Percentiles rank a stretch among this genome's conserved stretches.
phyloP scores from a whole-genome alignment of 305 asterid genomes.

The Rubia peregrina region DNA sequence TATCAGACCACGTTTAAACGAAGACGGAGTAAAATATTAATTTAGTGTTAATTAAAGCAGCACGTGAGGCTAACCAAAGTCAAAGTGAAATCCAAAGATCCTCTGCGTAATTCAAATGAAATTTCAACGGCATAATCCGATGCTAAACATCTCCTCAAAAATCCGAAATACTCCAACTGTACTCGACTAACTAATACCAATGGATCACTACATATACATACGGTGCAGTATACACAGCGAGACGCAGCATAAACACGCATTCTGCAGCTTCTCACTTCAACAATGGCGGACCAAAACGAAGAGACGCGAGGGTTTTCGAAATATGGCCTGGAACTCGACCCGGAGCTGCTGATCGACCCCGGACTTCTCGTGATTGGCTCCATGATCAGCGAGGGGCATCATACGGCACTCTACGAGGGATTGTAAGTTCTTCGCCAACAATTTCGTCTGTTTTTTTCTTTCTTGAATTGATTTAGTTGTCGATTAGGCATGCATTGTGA shows the following conservation, averaged over 20 bases:
- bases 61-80: background rate
- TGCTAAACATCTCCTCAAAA: background rate
- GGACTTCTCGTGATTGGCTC: slow-evolving; percentile 35
- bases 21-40: background rate
- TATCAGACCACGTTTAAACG: background rate
- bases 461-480: background rate
- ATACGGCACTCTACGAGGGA: slow-evolving; percentile 49
- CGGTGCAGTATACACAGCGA: background rate
- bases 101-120: background rate
- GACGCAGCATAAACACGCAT: slow-evolving; percentile 1
- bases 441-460: slow-evolving; percentile 13
- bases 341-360: slow-evolving; percentile 34
- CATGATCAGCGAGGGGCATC: slow-evolving; percentile 41
- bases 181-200: background rate
- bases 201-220: background rate
- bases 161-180: background rate
- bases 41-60: background rate
- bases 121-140: background rate
- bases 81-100: background rate
- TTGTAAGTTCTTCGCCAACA: slow-evolving; percentile 28
- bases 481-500: slow-evolving; percentile 13
- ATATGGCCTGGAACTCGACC: slow-evolving; percentile 22
- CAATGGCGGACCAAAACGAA: slow-evolving; percentile 35
- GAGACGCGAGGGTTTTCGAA: slow-evolving; percentile 10
- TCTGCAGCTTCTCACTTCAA: slow-evolving; percentile 17